Evolutionary conservation across 768 basidiomycete genomes (phyloP).

Genomic region (Termitomyces bulborhizus): DNA sequence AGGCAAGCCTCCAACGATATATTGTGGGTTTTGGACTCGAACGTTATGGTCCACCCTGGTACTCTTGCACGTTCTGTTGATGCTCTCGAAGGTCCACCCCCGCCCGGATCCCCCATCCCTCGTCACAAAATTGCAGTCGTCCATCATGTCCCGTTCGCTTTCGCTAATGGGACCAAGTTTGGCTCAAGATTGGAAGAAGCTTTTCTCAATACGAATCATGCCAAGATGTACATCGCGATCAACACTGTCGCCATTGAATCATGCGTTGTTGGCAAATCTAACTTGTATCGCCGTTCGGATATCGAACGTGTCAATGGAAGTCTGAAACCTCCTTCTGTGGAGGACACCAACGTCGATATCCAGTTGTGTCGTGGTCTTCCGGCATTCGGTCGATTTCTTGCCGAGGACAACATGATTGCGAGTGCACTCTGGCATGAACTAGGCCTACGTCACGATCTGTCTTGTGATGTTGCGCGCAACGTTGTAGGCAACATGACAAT

Average conservation of each 20-base stretch:
- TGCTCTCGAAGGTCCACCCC: conserved; percentile 44
- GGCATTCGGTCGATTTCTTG: conserved; percentile 83
- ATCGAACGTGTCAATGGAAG: conserved; percentile 70
- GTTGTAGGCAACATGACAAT: conserved; percentile 86
- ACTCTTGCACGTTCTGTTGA: conserved; percentile 85
- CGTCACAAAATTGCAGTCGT: conserved; percentile 69
- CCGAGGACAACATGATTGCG: conserved; percentile 98
- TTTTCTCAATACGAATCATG: conserved; percentile 95
- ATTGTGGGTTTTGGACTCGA: conserved; percentile 97
- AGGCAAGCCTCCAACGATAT: conserved; percentile 79
- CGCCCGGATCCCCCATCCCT: conserved; percentile 19
- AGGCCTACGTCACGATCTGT: conserved; percentile 80
- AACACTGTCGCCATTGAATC: conserved; percentile 86
- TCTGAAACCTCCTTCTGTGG: conserved; percentile 37
- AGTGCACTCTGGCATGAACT: conserved; percentile 91
- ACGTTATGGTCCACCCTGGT: conserved; percentile 70
- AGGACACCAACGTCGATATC: conserved; percentile 14
- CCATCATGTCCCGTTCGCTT: conserved; percentile 93
- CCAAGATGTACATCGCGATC: conserved; percentile 96
- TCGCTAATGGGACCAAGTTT: conserved; percentile 57
- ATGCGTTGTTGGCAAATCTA: conserved; percentile 96
- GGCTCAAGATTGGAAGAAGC: conserved; percentile 89
- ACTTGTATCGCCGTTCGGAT: conserved; percentile 87
- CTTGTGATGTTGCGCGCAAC: conserved; percentile 86
- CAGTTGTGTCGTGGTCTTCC: conserved; percentile 49